Evolutionary conservation across 257 asterid genomes (phyloP).

Genomic region (Haberlea rhodopensis): DNA sequence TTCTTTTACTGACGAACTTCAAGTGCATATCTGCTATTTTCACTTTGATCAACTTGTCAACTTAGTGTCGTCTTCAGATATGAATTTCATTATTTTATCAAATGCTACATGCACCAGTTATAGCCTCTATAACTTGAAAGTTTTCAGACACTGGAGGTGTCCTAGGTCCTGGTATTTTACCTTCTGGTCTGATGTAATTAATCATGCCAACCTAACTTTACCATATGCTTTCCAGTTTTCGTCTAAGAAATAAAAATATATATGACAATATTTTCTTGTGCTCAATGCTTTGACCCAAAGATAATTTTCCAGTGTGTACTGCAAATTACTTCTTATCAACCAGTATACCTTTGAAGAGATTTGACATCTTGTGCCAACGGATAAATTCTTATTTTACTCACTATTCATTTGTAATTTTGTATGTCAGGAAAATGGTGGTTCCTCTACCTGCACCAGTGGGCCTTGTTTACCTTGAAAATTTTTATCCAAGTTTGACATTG

Average conservation of each 20-base stretch:
- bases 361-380: background rate
- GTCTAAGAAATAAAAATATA: no score
- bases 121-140: background rate
- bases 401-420: conserved; percentile 25
- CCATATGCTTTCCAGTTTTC: background rate
- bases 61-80: conserved; percentile 12
- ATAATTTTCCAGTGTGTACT: background rate
- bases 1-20: conserved; percentile 34
- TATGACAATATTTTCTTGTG: background rate
- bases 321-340: background rate
- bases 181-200: conserved; percentile 1
- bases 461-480: conserved; percentile 59
- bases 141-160: background rate
- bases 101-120: background rate
- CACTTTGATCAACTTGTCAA: conserved; percentile 14
- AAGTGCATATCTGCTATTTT: conserved; percentile 21
- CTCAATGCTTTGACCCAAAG: background rate
- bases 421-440: conserved; percentile 78
- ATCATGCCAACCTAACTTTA: background rate
- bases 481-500: conserved; percentile 57
- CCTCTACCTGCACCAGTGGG: conserved; percentile 90
- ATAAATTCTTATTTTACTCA: background rate
- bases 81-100: background rate
- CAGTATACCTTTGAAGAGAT: background rate
- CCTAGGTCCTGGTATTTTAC: background rate